A percentile compares a stretch with the other conserved stretches of the same genome.
Evolutionary conservation across 495 filamentous ascomycete genomes (phyloP).

Genomic region (Hyaloscypha hepaticicola): DNA sequence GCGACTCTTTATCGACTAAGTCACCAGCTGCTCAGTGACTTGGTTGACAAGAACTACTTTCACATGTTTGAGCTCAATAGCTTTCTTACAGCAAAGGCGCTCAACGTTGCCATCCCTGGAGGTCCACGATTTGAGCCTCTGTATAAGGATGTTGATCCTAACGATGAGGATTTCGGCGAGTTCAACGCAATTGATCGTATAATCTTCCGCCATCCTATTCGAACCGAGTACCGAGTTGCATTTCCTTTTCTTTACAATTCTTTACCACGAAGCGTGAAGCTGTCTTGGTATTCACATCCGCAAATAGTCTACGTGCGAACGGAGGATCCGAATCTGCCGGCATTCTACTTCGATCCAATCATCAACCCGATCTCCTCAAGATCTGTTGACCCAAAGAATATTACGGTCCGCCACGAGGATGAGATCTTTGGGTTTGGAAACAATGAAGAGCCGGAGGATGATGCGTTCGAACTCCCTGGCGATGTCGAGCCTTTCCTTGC

Average conservation of each 20-base stretch:
- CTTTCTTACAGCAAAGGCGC: slow-evolving; percentile 93
- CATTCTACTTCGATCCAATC: slow-evolving; percentile 96
- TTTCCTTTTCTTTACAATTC: slow-evolving; percentile 97
- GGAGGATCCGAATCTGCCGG: slow-evolving; percentile 79
- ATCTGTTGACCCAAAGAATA: slow-evolving; percentile 91
- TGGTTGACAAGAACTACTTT: slow-evolving; percentile 95
- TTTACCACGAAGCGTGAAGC: slow-evolving; percentile 87
- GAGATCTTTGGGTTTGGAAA: slow-evolving; percentile 86
- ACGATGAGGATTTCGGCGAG: slow-evolving; percentile 99
- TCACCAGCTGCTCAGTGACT: slow-evolving; percentile 85
- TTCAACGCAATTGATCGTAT: slow-evolving; percentile 99
- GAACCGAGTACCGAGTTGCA: slow-evolving; percentile 93
- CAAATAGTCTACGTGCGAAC: slow-evolving; percentile 88
- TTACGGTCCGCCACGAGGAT: slow-evolving; percentile 91
- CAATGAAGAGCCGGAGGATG: slow-evolving; percentile 71
- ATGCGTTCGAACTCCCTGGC: slow-evolving; percentile 80
- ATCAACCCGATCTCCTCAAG: slow-evolving; percentile 98
- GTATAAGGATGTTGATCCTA: slow-evolving; percentile 98
- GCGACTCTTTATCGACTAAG: slow-evolving; percentile 91
- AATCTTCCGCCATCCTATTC: slow-evolving; percentile 94
- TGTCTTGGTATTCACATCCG: slow-evolving; percentile 92
- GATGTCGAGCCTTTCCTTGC: slow-evolving; percentile 84
- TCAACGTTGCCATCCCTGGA: slow-evolving; percentile 96
- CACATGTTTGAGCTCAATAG: slow-evolving; percentile 97
- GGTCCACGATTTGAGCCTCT: slow-evolving; percentile 96